A percentile compares a stretch with the other conserved stretches of the same genome.
Conservation (phyloP, 176 grass and related monocot species). For the Triticum timopheevii region DNA sequence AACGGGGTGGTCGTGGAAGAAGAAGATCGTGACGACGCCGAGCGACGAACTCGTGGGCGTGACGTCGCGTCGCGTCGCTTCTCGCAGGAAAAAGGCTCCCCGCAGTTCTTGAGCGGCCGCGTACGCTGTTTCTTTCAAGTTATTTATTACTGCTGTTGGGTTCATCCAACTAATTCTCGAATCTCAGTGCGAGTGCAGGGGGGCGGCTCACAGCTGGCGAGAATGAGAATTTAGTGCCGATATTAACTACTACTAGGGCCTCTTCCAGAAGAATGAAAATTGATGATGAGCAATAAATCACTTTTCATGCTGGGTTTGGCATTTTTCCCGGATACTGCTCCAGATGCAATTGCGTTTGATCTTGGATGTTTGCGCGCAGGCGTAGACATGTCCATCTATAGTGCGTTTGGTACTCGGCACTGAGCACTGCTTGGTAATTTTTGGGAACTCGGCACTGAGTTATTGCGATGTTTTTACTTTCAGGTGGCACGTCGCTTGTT, state of each 20-base stretch:
- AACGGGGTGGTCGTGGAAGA: neutral
- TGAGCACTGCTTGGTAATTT: neutral
- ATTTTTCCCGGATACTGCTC: neutral
- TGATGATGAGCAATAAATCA: neutral
- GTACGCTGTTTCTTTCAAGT: neutral
- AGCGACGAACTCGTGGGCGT: neutral
- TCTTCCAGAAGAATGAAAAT: too few species aligned
- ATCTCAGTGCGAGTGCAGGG: neutral
- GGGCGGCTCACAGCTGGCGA: neutral
- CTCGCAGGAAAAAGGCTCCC: neutral
- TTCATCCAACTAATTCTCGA: neutral
- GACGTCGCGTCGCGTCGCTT: slow-evolving; percentile 3
- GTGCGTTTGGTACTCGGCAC: neutral
- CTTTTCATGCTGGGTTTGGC: neutral
- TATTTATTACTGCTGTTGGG: neutral
- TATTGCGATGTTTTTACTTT: too few species aligned
- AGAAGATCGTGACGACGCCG: neutral
- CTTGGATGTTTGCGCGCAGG: neutral
- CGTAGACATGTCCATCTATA: neutral
- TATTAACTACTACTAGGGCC: neutral
- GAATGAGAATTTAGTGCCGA: neutral
- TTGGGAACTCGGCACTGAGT: neutral
- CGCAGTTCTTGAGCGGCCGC: neutral
- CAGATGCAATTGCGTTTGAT: neutral
- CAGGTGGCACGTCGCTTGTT: neutral